phyloP scores from a whole-genome alignment of 768 basidiomycete species.

The Pleurotus ostreatus region DNA sequence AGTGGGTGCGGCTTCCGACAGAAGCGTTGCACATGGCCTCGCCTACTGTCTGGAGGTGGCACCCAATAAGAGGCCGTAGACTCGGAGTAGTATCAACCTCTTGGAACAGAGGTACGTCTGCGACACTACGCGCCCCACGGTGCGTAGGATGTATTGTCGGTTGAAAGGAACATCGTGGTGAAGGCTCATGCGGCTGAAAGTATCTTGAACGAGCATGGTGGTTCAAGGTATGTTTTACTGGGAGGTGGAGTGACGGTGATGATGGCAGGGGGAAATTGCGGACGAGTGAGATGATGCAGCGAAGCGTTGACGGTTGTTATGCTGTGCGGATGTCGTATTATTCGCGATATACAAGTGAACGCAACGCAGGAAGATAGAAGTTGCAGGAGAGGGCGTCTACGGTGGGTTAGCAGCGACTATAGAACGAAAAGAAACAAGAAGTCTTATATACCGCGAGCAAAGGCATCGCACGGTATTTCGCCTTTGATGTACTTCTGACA shows the following conservation, averaged over 20 bases:
- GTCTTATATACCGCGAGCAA: not conserved
- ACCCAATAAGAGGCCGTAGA: constrained; percentile 20
- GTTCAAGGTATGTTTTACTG: not conserved
- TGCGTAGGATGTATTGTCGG: not conserved
- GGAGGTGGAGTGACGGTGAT: not conserved
- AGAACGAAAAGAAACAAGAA: not conserved
- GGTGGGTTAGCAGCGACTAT: not conserved
- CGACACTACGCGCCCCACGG: constrained; percentile 21
- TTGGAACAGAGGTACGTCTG: constrained; percentile 25
- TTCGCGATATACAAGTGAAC: not conserved
- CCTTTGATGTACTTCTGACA: constrained; percentile 1
- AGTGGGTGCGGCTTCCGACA: no score
- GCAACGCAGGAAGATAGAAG: not conserved
- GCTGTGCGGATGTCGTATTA: not conserved
- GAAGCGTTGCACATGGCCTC: no score
- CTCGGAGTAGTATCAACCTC: constrained; percentile 21
- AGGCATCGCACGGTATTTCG: not conserved
- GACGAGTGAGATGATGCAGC: not conserved
- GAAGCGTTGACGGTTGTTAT: not conserved
- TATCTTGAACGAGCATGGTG: constrained; percentile 4
- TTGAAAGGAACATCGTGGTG: not conserved
- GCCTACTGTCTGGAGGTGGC: constrained; percentile 8
- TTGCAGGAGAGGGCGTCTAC: not conserved
- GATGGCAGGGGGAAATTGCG: not conserved
- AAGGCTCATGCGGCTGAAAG: not conserved